Conservation (phyloP, 495 filamentous ascomycete species). For the Penicillium paxilli region DNA sequence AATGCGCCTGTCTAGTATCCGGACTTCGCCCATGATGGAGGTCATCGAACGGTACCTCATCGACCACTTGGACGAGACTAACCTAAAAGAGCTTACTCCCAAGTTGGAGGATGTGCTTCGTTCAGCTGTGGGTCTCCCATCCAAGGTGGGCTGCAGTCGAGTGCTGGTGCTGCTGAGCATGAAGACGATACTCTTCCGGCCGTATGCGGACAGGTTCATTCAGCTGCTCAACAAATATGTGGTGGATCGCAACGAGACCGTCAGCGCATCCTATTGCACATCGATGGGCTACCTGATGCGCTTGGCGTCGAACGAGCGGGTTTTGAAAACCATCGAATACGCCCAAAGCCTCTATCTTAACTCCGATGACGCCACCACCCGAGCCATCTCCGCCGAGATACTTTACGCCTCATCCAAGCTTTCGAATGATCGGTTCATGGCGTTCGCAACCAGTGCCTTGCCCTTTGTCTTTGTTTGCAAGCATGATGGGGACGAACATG, state of each 20-base stretch:
- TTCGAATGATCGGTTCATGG: constrained; percentile 83
- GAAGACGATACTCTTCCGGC: constrained; percentile 67
- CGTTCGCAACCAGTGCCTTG: constrained; percentile 69
- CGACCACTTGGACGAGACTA: constrained; percentile 74
- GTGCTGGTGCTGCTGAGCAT: constrained; percentile 87
- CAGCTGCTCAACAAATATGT: constrained; percentile 74
- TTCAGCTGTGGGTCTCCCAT: constrained; percentile 83
- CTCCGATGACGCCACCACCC: constrained; percentile 70
- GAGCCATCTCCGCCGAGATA: constrained; percentile 76
- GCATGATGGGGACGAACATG: constrained; percentile 77
- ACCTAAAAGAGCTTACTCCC: constrained; percentile 71
- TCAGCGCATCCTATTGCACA: constrained; percentile 80
- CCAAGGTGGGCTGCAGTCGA: constrained; percentile 85
- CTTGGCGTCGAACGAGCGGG: constrained; percentile 66
- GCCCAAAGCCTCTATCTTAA: constrained; percentile 74
- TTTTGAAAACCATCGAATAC: constrained; percentile 64
- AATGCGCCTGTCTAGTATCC: constrained; percentile 73
- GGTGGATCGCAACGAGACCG: constrained; percentile 87
- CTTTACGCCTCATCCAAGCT: constrained; percentile 78
- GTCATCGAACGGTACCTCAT: constrained; percentile 83
- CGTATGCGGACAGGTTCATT: constrained; percentile 76
- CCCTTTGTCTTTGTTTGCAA: constrained; percentile 88
- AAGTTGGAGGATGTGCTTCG: constrained; percentile 76
- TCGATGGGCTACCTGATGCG: constrained; percentile 84
- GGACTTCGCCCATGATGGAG: constrained; percentile 87